phyloP scores from a whole-genome alignment of 2,329 filamentous ascomycete genomes.

The Ophiostoma quercus region DNA sequence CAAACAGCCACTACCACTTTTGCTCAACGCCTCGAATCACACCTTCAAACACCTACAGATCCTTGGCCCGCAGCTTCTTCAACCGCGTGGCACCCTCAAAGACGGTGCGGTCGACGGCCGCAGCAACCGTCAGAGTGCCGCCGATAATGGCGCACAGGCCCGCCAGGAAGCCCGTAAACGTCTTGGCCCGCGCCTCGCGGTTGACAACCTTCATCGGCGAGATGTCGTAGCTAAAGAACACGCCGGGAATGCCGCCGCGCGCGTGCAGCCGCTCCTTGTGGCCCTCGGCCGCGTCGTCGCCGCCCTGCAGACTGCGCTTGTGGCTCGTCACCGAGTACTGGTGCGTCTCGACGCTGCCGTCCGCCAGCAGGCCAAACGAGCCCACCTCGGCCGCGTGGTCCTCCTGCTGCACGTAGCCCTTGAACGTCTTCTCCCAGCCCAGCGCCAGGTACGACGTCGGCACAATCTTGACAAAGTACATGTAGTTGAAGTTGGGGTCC shows the following conservation, averaged over 20 bases:
- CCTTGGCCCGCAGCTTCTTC: slow-evolving; percentile 75
- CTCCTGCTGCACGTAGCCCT: slow-evolving; percentile 34
- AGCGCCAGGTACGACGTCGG: slow-evolving; percentile 91
- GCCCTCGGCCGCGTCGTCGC: slow-evolving; percentile 77
- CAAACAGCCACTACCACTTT: neutral
- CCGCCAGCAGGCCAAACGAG: slow-evolving; percentile 57
- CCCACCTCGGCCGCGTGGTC: slow-evolving; percentile 55
- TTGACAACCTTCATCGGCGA: slow-evolving; percentile 99
- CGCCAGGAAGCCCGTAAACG: slow-evolving; percentile 85
- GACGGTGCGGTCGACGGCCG: slow-evolving; percentile 81
- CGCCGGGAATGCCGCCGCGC: slow-evolving; percentile 85
- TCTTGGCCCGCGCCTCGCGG: slow-evolving; percentile 82
- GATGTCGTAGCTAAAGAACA: slow-evolving; percentile 99
- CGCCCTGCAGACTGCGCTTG: slow-evolving; percentile 79
- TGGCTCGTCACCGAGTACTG: slow-evolving; percentile 98
- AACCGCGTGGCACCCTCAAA: slow-evolving; percentile 83
- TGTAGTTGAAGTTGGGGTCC: slow-evolving; percentile 87
- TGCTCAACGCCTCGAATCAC: neutral
- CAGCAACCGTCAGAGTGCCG: slow-evolving; percentile 90
- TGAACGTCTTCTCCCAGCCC: slow-evolving; percentile 67
- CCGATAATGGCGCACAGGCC: slow-evolving; percentile 93
- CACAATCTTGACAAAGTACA: slow-evolving; percentile 99
- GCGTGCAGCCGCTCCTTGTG: slow-evolving; percentile 91
- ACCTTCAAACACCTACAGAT: slow-evolving; percentile 39
- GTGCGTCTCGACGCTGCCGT: slow-evolving; percentile 90